phyloP scores from a whole-genome alignment of 2,329 filamentous ascomycete species.

The Phoma sp. region DNA sequence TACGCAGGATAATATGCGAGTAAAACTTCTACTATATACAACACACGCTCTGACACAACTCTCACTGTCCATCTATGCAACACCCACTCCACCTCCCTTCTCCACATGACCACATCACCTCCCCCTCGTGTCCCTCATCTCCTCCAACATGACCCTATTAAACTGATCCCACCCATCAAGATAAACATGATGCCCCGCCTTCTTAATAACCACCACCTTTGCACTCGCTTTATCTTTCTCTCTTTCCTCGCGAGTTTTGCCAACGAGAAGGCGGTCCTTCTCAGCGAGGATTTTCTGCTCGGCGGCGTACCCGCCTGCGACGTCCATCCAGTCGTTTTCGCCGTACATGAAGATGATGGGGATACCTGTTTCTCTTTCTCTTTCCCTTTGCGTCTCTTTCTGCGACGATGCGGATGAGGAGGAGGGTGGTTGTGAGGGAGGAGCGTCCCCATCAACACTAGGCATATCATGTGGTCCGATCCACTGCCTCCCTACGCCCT shows the following conservation, averaged over 20 bases:
- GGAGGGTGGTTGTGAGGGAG: slow-evolving; percentile 10
- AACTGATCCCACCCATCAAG: slow-evolving; percentile 75
- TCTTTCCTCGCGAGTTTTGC: slow-evolving; percentile 72
- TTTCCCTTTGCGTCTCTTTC: too few relatives aligned
- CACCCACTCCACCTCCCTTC: too few relatives aligned
- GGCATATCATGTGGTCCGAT: slow-evolving; percentile 42
- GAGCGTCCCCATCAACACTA: slow-evolving; percentile 35
- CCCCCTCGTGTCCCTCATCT: slow-evolving; percentile 69
- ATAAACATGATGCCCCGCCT: slow-evolving; percentile 76
- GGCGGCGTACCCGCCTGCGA: slow-evolving; percentile 81
- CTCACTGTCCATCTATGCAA: too few relatives aligned
- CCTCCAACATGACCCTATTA: slow-evolving; percentile 68
- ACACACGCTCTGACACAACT: too few relatives aligned
- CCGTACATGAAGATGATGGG: slow-evolving; percentile 96
- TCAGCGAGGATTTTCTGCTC: slow-evolving; percentile 79
- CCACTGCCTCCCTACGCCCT: slow-evolving; percentile 81
- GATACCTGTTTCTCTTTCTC: slow-evolving; percentile 69
- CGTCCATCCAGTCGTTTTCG: slow-evolving; percentile 99
- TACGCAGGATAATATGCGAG: too few relatives aligned
- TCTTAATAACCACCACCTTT: slow-evolving; percentile 79
- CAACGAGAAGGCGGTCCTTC: slow-evolving; percentile 64
- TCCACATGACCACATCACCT: too few relatives aligned
- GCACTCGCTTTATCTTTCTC: slow-evolving; percentile 77
- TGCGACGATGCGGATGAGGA: not conserved
- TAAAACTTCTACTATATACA: too few relatives aligned